Evolutionary conservation across 345 rosid genomes (phyloP), one percentile per base, ranked within the genome.

Genomic region (Isatis tinctoria): DNA sequence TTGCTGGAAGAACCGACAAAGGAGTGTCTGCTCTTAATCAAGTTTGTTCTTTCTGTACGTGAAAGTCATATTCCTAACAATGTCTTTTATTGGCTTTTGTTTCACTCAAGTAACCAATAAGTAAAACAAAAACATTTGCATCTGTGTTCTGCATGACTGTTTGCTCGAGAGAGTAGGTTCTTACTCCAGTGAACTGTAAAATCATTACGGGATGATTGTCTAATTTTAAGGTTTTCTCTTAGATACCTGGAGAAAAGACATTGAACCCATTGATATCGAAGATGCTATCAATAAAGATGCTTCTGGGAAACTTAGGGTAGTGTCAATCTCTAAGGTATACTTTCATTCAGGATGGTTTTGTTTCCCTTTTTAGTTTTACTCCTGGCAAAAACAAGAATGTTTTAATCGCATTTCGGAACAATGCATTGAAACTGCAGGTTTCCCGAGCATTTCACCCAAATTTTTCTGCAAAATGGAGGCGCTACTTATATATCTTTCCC

Each of bases 31-130:
- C 98, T 47, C 83, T 92, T 83, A 79, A 70, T 57, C 99, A 90
- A 95, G 96, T 88, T 85, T 95, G 97, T 89, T 88, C 98, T 66
- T 95, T 95, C 81, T 88, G 98, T 94, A 86, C 43, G 98, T 87
- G 35, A 49, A 63, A 67, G 12, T 60, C 72, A 43, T 17, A 2
- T 65, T 28, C 36, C 62, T 33, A 18, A 28, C 14, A 6, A 10
- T 56, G n/a, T 65, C 80, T 45, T 67, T 27, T 9, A 22, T 10
- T 20, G 3, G 11, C 30, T 73, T 65, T 52, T 48, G 30, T 20
- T 65, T 35, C 35, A 27, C 54, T 4, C 1, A 58, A 26, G 24
- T 45, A n/a, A 40, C n/a, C 17, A 52, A 40, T 40, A 8, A 27
- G 12, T 57, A 47, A 24, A n/a, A 16, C 5, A 44, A 24, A 47